phyloP scores from a whole-genome alignment of 495 filamentous ascomycete species.

The Aspergillus ostianus region DNA sequence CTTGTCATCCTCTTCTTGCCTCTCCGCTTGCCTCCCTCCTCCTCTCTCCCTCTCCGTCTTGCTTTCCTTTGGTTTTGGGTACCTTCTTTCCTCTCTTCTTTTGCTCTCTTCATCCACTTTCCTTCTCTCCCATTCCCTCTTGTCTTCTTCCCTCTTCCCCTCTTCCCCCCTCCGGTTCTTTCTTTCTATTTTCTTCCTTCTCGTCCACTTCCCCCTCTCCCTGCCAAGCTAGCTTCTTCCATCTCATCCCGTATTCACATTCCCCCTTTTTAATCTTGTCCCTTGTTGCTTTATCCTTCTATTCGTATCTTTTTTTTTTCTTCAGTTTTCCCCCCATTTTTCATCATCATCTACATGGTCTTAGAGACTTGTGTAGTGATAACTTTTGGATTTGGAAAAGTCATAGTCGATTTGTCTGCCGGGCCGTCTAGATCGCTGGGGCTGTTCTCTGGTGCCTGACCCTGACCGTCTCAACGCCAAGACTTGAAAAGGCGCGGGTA shows the following conservation, averaged over 20 bases:
- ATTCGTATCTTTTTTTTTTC: conserved; percentile 32
- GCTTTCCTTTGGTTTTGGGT: conserved; percentile 31
- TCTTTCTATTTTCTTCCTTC: conserved; percentile 17
- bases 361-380: conserved; percentile 5
- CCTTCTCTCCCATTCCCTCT: conserved; percentile 25
- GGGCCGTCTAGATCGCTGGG: conserved; percentile 1
- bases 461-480: conserved; percentile 2
- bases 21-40: conserved; percentile 12
- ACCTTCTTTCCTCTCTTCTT: conserved; percentile 16
- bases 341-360: conserved; percentile 40
- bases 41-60: conserved; percentile 31
- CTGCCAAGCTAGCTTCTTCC: not conserved
- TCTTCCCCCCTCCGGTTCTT: conserved; percentile 14
- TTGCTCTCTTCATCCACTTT: conserved; percentile 15
- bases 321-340: conserved; percentile 27
- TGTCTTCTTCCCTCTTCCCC: conserved; percentile 24
- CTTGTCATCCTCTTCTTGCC: not conserved
- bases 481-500: conserved; percentile 3
- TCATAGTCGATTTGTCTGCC: conserved; percentile 1
- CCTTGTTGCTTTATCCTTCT: conserved; percentile 13
- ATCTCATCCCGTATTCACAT: conserved; percentile 19
- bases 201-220: conserved; percentile 23
- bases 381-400: conserved; percentile 14
- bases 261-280: conserved; percentile 21
- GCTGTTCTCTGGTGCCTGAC: conserved; percentile 3